These are phyloP conservation scores for Sphagnum tenellum DNA, from an alignment of 225 moss, liverwort and hornwort genomes.

Conservation along the genomic window DNA sequence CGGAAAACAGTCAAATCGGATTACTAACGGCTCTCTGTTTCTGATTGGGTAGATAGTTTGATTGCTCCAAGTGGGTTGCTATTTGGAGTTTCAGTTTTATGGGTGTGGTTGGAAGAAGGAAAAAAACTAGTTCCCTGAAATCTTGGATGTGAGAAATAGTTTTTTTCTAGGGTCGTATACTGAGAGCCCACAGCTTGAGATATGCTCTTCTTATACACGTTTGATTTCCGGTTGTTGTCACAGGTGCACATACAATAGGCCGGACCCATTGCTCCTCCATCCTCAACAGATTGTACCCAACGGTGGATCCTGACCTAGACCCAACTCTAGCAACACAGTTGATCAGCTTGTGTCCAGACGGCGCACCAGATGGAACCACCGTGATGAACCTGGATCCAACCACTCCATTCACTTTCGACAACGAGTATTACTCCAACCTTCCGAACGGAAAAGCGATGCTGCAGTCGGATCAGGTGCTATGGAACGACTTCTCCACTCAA, in stretches of 20 bases:
- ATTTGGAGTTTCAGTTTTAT: background rate
- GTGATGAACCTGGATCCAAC: slow-evolving; percentile 26
- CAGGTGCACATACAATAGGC: slow-evolving; percentile 8
- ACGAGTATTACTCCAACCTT: slow-evolving; percentile 32
- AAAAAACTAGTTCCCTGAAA: background rate
- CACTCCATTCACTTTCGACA: slow-evolving; percentile 38
- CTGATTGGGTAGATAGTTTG: background rate
- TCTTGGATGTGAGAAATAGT: background rate
- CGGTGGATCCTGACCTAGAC: slow-evolving; percentile 17
- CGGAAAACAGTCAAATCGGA: too few species aligned
- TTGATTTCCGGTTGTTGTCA: background rate
- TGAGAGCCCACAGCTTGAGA: too few species aligned
- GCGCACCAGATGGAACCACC: slow-evolving; percentile 1
- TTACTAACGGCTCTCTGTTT: too few species aligned
- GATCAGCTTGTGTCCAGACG: slow-evolving; percentile 10
- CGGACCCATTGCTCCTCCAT: slow-evolving; percentile 1
- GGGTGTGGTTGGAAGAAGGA: background rate
- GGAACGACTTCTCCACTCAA: slow-evolving; percentile 17
- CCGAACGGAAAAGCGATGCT: slow-evolving; percentile 13
- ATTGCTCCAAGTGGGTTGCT: background rate
- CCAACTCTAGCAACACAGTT: slow-evolving; percentile 15
- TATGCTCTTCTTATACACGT: too few species aligned
- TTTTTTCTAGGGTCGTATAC: background rate
- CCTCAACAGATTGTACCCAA: slow-evolving; percentile 10
- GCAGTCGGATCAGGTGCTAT: slow-evolving; percentile 41